Evolutionary conservation across 306 rosid species (phyloP), one percentile per base, ranked within the genome.

Genomic region (Calophaca sinica): DNA sequence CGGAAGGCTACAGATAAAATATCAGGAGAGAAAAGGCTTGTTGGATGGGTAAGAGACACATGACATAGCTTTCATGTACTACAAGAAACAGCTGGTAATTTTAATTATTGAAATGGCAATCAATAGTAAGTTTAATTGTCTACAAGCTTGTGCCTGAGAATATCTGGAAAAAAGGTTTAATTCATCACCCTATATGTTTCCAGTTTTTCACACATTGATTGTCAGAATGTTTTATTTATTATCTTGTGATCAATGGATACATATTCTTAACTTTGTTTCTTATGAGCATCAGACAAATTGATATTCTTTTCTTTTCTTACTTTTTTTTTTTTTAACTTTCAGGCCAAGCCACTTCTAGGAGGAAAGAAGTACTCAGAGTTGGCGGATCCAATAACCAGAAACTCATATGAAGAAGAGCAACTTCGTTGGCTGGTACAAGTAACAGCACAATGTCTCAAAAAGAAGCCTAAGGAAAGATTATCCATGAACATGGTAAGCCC

Each of bases 331-430:
- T 28, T 7, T 42, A 3, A 4, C 7, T 51, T 48, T 39, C 76
- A 85, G 88, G 88, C 82, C 31, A 85, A 72, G 51, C 84, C 86
- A 7, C 76, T 71, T 66, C 86, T 82, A n/a, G 68, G 73, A 75
- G 61, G 74, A 73, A 82, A 76, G 75, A 79, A 71, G 2, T 82
- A 79, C 52, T 9, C 80, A 8, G 72, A 53, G 26, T 62, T 85
- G 74, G 74, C 82, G 38, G 84, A 82, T 79, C 84, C 84, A 48
- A 55, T 4, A 46, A 61, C 82, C 48, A 69, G 80, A 44, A 85
- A 59, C 52, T 54, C 88, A 26, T 82, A 55, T 32, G 86, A 75
- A 48, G 86, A 81, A 38, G 84, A 67, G 0, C 79, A 82, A 36
- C 84, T 85, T 61, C 68, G 7, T 35, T 75, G 84, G 86, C 59